A percentile compares a stretch with the other conserved stretches of the same genome.
phyloP scores from a whole-genome alignment of 345 rosid species.

The Citrus medica region DNA sequence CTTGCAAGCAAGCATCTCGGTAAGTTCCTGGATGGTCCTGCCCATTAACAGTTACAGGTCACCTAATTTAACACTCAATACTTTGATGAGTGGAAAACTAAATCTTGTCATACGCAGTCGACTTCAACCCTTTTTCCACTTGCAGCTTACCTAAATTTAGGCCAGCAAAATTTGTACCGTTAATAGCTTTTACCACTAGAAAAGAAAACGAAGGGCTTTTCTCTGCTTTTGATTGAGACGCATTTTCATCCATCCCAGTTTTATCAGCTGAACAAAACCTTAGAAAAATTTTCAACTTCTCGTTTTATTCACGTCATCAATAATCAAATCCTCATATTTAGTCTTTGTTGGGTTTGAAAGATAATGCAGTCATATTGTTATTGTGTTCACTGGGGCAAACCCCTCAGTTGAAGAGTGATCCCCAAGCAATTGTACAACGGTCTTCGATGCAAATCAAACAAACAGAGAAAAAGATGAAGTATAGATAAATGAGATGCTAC shows the following conservation, averaged over 20 bases:
- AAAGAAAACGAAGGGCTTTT: neutral
- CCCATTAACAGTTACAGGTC: neutral
- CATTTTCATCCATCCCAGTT: neutral
- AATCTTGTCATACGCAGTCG: neutral
- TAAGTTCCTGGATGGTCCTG: neutral
- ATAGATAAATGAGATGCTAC: neutral
- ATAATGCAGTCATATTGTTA: neutral
- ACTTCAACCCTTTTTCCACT: neutral
- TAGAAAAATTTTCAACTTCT: neutral
- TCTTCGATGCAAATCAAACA: neutral
- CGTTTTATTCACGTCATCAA: neutral
- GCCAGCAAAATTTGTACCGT: neutral
- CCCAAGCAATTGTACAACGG: neutral
- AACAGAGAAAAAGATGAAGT: neutral
- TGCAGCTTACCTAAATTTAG: constrained; percentile 7
- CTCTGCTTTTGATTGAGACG: neutral
- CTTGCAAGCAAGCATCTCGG: neutral
- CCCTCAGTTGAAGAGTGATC: constrained; percentile 1
- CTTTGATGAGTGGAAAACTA: neutral
- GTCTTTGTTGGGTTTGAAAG: neutral
- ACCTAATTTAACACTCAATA: neutral
- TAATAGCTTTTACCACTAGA: neutral
- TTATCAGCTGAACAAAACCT: neutral
- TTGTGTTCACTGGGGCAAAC: neutral
- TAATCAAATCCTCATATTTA: neutral